Evolutionary conservation across 2,329 filamentous ascomycete species (phyloP).

Genomic region (Hypoxylon sp.): DNA sequence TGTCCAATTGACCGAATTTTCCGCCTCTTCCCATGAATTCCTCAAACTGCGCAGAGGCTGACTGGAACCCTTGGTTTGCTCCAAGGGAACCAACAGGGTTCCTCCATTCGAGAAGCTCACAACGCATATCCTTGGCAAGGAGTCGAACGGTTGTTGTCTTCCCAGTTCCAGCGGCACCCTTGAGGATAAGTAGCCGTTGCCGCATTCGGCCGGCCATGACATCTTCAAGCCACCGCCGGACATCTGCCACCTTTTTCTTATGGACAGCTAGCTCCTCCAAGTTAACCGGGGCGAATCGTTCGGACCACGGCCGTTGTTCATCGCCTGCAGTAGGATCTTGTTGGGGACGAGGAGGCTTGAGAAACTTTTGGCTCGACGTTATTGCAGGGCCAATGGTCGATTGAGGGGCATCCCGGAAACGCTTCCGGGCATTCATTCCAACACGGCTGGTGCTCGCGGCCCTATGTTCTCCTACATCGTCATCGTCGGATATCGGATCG

Average conservation of each 20-base stretch:
- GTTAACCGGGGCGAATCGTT: slow-evolving; percentile 81
- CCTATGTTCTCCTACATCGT: slow-evolving; percentile 67
- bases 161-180: slow-evolving; percentile 90
- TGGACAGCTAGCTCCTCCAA: slow-evolving; percentile 92
- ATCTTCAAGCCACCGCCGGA: slow-evolving; percentile 84
- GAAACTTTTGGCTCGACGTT: slow-evolving; percentile 66
- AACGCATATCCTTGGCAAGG: slow-evolving; percentile 81
- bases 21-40: slow-evolving; percentile 89
- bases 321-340: slow-evolving; percentile 57
- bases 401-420: slow-evolving; percentile 60
- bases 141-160: slow-evolving; percentile 91
- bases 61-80: slow-evolving; percentile 74
- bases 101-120: slow-evolving; percentile 89
- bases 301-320: slow-evolving; percentile 85
- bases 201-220: slow-evolving; percentile 75
- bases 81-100: slow-evolving; percentile 78
- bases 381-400: slow-evolving; percentile 45
- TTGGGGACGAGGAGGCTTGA: slow-evolving; percentile 59
- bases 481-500: slow-evolving; percentile 73
- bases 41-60: slow-evolving; percentile 85
- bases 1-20: slow-evolving; percentile 80
- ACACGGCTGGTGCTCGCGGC: slow-evolving; percentile 68
- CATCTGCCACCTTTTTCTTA: slow-evolving; percentile 92
- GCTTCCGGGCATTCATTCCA: slow-evolving; percentile 68
- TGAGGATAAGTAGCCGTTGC: slow-evolving; percentile 85